A percentile compares a stretch with the other conserved stretches of the same genome.
phyloP scores from a whole-genome alignment of 768 basidiomycete genomes.

The Dacryopinax primogenitus region DNA sequence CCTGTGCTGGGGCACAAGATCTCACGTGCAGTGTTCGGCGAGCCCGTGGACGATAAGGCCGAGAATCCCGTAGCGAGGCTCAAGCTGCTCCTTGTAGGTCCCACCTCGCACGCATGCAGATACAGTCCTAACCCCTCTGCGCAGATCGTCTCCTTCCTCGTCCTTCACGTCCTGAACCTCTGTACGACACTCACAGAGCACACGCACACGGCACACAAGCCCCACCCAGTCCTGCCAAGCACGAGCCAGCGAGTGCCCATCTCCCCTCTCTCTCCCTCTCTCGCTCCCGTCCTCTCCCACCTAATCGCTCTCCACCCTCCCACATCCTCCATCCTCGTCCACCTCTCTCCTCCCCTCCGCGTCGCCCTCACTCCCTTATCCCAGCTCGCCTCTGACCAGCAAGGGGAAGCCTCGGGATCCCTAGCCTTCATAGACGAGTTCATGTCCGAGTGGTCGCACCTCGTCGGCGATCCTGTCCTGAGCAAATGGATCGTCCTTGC shows the following conservation, averaged over 20 bases:
- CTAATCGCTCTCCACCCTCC: conserved; percentile 23
- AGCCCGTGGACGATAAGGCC: conserved; percentile 22
- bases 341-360: not conserved
- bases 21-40: not conserved
- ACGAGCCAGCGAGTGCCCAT: conserved; percentile 18
- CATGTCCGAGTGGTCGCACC: conserved; percentile 77
- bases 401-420: not conserved
- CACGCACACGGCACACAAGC: conserved; percentile 43
- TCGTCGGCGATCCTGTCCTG: conserved; percentile 88
- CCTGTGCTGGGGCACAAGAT: conserved; percentile 10
- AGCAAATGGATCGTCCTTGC: conserved; percentile 90
- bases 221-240: conserved; percentile 29
- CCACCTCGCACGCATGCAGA: not conserved
- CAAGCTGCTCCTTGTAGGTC: conserved; percentile 71
- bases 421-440: conserved; percentile 61
- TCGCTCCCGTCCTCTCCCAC: conserved; percentile 20
- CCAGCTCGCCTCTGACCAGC: conserved; percentile 17
- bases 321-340: conserved; percentile 26
- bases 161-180: conserved; percentile 82
- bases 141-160: conserved; percentile 80
- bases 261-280: conserved; percentile 14
- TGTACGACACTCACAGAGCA: conserved; percentile 74
- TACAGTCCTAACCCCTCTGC: not conserved
- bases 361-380: conserved; percentile 22
- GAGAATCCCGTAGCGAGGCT: conserved; percentile 77